Evolutionary conservation across 148 eudicot genomes (phyloP).

Genomic region (Dianthus caryophyllus): DNA sequence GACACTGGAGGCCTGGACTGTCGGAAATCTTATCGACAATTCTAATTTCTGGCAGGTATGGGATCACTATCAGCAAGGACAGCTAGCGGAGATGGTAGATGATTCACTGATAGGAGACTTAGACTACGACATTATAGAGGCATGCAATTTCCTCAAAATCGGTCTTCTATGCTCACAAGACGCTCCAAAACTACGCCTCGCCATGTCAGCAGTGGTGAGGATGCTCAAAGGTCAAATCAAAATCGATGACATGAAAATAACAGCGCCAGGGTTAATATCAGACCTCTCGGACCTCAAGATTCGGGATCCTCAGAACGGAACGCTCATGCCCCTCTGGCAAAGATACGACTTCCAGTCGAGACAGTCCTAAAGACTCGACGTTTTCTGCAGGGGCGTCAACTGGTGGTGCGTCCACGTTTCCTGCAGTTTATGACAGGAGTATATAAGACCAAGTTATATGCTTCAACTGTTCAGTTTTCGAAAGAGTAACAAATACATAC

Average conservation of each 20-base stretch:
- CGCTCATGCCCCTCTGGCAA: conserved; percentile 14
- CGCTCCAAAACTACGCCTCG: conserved; percentile 40
- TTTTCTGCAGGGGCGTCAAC: conserved; percentile 28
- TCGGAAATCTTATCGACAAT: background rate
- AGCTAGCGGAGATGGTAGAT: conserved; percentile 34
- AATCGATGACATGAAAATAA: conserved; percentile 20
- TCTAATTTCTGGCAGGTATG: conserved; percentile 30
- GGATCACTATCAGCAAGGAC: conserved; percentile 29
- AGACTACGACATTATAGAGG: conserved; percentile 35
- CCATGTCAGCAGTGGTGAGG: conserved; percentile 46
- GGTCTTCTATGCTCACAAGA: conserved; percentile 58
- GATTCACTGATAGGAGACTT: conserved; percentile 27
- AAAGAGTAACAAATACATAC: no score
- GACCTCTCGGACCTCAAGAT: conserved; percentile 35
- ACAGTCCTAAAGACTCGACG: conserved; percentile 21
- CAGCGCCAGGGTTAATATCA: conserved; percentile 40
- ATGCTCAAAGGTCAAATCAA: conserved; percentile 34
- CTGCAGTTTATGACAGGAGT: conserved; percentile 32
- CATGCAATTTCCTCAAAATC: conserved; percentile 39
- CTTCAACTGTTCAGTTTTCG: no score
- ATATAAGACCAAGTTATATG: background rate
- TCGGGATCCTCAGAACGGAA: conserved; percentile 8
- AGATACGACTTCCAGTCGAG: conserved; percentile 26
- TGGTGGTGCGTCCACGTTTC: conserved; percentile 25
- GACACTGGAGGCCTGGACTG: background rate